Evolutionary conservation across 2,329 filamentous ascomycete genomes (phyloP), one percentile per base, ranked within the genome.

Genomic region (Aquanectria penicillioides): DNA sequence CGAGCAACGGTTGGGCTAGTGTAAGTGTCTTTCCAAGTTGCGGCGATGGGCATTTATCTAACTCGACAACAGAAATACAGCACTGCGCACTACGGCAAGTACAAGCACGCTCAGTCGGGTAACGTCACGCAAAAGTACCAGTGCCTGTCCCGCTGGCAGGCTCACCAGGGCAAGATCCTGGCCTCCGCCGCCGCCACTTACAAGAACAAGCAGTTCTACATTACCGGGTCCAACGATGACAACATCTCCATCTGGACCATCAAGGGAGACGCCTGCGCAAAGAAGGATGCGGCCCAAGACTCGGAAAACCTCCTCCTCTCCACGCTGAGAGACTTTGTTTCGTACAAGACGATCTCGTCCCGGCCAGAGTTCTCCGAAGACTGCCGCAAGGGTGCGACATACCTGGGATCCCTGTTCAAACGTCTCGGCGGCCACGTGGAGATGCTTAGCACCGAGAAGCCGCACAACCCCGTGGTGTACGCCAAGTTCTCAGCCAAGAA

Each of bases 171-270:
- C 41, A 90, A 95, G 63, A 91, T 98, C 34, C 82, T 99, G 12
- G 89, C 94, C 3, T 97, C 94, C 0, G 90, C 92, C 0, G 86
- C 90, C 15, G 89, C 89, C 1, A 87, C 81, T 1, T 86, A 90
- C 73, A 85, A 89, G 25, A 85, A 86, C 46, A 86, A 91, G 57
- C 86, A 90, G n/a, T 86, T 95, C n/a, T 95, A 93, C 73, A 93
- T 97, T 47, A 97, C 94, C 0, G 95, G 95, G 8, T 94, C 93
- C 43, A 99, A 97, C 69, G 95, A 99, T 75, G 90, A 93, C 71
- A 90, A 89, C 0, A 87, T 99, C 22, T 91, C 92, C 7, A 86
- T 98, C 17, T 99, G 95, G 95, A 88, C 94, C 65, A 83, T 97
- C 48, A 77, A 81, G 3, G 78, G 80, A 50, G 69, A 70, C 3